Percentiles rank a stretch among this genome's conserved stretches.
Evolutionary conservation across 345 rosid species (phyloP).

Genomic region (Citrus cavaleriei): DNA sequence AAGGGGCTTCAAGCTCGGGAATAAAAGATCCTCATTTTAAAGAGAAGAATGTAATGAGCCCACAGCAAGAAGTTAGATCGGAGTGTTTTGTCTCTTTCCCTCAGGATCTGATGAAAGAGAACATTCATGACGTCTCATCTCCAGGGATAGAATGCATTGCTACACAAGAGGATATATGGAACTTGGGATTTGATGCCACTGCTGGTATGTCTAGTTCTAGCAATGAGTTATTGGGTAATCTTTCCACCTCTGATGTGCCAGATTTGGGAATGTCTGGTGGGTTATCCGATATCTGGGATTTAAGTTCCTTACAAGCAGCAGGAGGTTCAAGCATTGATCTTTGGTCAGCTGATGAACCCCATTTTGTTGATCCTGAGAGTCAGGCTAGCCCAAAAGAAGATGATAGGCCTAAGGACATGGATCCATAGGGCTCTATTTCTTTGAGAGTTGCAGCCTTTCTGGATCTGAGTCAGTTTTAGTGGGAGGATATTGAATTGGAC

Average conservation of each 20-base stretch:
- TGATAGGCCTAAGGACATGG: slow-evolving; percentile 23
- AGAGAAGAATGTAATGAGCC: slow-evolving; percentile 41
- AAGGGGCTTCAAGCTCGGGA: slow-evolving; percentile 32
- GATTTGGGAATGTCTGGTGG: slow-evolving; percentile 43
- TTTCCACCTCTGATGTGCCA: slow-evolving; percentile 37
- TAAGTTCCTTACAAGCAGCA: slow-evolving; percentile 40
- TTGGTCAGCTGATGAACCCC: slow-evolving; percentile 45
- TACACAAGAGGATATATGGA: slow-evolving; percentile 64
- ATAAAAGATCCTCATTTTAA: slow-evolving; percentile 25
- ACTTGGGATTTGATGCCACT: slow-evolving; percentile 48
- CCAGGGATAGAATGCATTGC: slow-evolving; percentile 32
- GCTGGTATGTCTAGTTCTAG: slow-evolving; percentile 46
- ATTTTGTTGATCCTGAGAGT: slow-evolving; percentile 15
- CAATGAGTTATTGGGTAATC: slow-evolving; percentile 50
- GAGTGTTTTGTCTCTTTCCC: slow-evolving; percentile 56
- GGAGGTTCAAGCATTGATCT: slow-evolving; percentile 39
- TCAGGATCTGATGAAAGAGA: slow-evolving; percentile 30
- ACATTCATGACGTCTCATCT: slow-evolving; percentile 32
- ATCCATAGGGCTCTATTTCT: slow-evolving; percentile 27
- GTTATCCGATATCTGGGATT: slow-evolving; percentile 74
- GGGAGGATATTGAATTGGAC: slow-evolving; percentile 12
- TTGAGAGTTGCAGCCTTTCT: slow-evolving; percentile 8
- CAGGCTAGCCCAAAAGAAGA: slow-evolving; percentile 26
- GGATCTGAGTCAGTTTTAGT: slow-evolving; percentile 19
- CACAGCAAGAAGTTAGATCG: slow-evolving; percentile 36